Base-by-base conservation (phyloP, 495 filamentous ascomycete genomes). In the Chaetomium cochliodes region DNA sequence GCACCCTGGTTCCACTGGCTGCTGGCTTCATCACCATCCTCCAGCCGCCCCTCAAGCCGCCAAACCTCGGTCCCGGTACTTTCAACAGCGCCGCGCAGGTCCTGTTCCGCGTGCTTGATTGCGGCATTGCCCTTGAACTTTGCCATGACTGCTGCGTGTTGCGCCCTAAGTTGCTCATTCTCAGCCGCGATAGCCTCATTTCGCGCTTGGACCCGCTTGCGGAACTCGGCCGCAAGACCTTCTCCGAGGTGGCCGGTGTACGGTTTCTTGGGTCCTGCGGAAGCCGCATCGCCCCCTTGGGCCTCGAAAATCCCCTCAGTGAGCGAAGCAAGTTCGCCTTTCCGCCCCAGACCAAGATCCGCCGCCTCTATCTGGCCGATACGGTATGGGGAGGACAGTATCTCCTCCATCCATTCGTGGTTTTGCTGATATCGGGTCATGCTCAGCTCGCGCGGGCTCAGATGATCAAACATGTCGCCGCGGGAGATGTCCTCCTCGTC, bases 361-460 rank as follows among this genome's bases (percentile, higher is more conserved):
- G 91, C 84, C 6, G 92, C 91, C n/a, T 87, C 85, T 53, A 98
- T 93, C 68, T 94, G 89, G 25, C 81, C 81, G 62, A 91, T 90
- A 20, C 87, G 80, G 67, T 93, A 97, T 0, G 92, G 91, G 0
- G 92, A 96, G 2, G 88, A 88, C 52, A 97, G 82, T n/a, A 98
- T 86, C 76, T 98, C 93, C 70, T 97, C 94, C 90, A 98, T 96
- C 94, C 93, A 97, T 75, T 96, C 92, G 68, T 98, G 94, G 70
- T 98, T 94, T 69, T 97, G 94, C 66, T 86, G 88, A 72, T 96
- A 98, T 53, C 94, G 82, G 69, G 86, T 84, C 65, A 87, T 79
- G 69, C 91, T 93, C 67, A 98, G 87, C 64, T 98, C 94, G 8
- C 92, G 87, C 20, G 93, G 92, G 0, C 89, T 93, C 42, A 96